Evolutionary conservation across 768 basidiomycete species (phyloP), one percentile per base, ranked within the genome.

Genomic region (Lyophyllum atratum): DNA sequence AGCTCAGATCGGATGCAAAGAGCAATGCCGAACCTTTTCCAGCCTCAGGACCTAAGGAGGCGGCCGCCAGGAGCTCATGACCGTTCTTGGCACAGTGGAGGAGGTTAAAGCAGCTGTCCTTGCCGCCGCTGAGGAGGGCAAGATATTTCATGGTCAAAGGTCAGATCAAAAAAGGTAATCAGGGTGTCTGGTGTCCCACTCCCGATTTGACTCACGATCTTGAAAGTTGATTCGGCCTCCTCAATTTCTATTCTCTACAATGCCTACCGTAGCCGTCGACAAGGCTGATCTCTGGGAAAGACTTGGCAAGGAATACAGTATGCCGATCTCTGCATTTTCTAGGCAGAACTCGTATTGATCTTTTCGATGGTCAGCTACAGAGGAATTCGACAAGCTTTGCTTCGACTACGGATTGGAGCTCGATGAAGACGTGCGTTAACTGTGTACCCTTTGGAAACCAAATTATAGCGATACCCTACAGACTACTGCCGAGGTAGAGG

Each of bases 341-440:
- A 19, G 24, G 24, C 33, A 54, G 17, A 31, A 56, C 49, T 62
- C 34, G 43, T 54, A 56, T 61, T 63, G 54, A 66, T 67, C 52
- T 49, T 57, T 28, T 34, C 66, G 51, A 60, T 42, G 50, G 62
- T 29, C 69, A 98, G 96, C 94, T 49, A 86, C 92, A 42, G 89
- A 96, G 60, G 95, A 95, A 61, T 98, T 98, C 65, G 97, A 98
- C 76, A 85, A 85, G 69, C 83, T 98, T 51, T 92, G 93, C 65
- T 99, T 99, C 77, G 93, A 98, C 63, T 99, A 95, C 74, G 97
- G 97, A 54, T 78, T 99, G 46, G 97, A 99, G 76, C 80, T 98
- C 31, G 97, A 99, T 68, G 97, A 97, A 75, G 97, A 99, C 76
- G 96, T 98, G 68, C 63, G 90, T 50, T 40, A 5, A 5, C 31